phyloP scores from a whole-genome alignment of 139 green algal genomes.

The Eudorina sp. region DNA sequence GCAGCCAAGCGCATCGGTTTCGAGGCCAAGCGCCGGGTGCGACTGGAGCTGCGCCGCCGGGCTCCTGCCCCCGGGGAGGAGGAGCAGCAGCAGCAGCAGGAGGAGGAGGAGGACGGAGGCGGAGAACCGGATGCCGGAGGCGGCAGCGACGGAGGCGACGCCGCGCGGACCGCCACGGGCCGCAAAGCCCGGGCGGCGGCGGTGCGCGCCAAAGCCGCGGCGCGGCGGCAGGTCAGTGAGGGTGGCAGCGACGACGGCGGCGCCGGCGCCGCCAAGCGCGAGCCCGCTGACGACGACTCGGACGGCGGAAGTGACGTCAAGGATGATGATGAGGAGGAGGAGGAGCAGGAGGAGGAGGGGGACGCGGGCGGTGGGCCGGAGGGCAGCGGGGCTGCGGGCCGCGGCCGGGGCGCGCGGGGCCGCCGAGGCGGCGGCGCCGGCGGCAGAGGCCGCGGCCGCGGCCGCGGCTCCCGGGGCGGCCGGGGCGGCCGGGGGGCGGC shows the following conservation, averaged over 20 bases:
- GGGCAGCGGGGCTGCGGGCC: not conserved
- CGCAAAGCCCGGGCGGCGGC: not conserved
- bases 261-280: not conserved
- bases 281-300: not conserved
- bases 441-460: not conserved
- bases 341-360: not conserved
- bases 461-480: not conserved
- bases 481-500: not conserved
- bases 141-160: not conserved
- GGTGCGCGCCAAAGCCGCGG: not conserved
- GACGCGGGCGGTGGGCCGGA: not conserved
- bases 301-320: not conserved
- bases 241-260: not conserved
- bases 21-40: not conserved
- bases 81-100: not conserved
- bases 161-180: not conserved
- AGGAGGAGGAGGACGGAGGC: not conserved
- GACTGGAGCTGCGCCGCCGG: not conserved
- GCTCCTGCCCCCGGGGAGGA: not conserved
- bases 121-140: not conserved
- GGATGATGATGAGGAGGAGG: not conserved
- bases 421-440: not conserved
- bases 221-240: not conserved
- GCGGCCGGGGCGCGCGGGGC: no score
- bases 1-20: conserved; percentile 12